Percentiles rank a stretch among this genome's conserved stretches.
Conservation (phyloP, 2,329 filamentous ascomycete species). For the Fusarium goolgardi region DNA sequence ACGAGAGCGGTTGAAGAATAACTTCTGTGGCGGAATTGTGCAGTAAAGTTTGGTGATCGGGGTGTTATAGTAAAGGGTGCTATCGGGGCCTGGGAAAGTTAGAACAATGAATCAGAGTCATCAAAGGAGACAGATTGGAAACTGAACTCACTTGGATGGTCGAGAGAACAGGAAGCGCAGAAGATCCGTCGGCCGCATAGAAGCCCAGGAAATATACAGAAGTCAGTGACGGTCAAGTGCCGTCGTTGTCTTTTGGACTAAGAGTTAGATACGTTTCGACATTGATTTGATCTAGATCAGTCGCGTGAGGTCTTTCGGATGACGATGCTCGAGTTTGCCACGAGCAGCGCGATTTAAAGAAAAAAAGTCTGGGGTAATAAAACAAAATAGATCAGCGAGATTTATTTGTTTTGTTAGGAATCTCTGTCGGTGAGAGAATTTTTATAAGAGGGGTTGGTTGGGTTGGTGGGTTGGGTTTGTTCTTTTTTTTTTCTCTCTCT, state of each 20-base stretch:
- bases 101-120: background rate
- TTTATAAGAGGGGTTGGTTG: constrained; percentile 18
- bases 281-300: constrained; percentile 35
- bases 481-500: background rate
- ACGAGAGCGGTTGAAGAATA: constrained; percentile 82
- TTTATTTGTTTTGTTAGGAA: constrained; percentile 21
- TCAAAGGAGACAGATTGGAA: background rate
- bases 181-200: constrained; percentile 92
- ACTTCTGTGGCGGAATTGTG: constrained; percentile 90
- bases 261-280: constrained; percentile 44
- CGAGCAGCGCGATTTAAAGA: background rate
- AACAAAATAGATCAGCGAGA: constrained; percentile 12
- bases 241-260: constrained; percentile 40
- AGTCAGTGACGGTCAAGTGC: constrained; percentile 43
- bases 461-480: constrained; percentile 19
- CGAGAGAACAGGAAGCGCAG: constrained; percentile 89
- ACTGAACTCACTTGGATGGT: constrained; percentile 82
- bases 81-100: constrained; percentile 65
- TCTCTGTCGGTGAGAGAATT: constrained; percentile 44
- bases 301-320: constrained; percentile 39
- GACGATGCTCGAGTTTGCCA: constrained; percentile 3
- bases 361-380: background rate
- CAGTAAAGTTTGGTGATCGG: constrained; percentile 58
- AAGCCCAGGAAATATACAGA: constrained; percentile 58
- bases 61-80: constrained; percentile 57